Conservation (phyloP, 2,329 filamentous ascomycete species). For the Harringtonia lauricola region DNA sequence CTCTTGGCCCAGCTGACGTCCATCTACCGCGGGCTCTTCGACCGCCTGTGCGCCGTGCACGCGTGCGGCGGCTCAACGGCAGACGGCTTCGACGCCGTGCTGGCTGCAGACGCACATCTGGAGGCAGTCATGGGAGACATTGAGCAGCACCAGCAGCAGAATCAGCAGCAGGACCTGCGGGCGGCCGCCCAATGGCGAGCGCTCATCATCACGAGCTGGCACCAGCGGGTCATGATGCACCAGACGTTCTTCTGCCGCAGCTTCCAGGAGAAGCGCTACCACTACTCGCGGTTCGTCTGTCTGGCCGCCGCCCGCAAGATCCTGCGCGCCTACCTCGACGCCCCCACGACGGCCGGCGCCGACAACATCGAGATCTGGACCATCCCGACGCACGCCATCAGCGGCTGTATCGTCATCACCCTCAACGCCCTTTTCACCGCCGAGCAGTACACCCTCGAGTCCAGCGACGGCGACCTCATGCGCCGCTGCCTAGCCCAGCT, state of each 20-base stretch:
- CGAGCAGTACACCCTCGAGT: conserved; percentile 1
- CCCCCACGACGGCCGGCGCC: neutral
- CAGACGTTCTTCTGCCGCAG: conserved; percentile 1
- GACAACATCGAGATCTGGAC: neutral
- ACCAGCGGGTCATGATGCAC: conserved; percentile 3
- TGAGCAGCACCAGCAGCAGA: neutral
- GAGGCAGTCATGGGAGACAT: conserved; percentile 1
- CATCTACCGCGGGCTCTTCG: conserved; percentile 1
- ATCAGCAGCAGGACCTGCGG: neutral
- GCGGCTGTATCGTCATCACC: conserved; percentile 1
- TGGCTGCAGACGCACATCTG: neutral
- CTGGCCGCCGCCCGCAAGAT: conserved; percentile 1
- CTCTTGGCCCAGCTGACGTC: neutral
- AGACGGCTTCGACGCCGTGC: neutral
- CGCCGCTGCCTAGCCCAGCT: neutral
- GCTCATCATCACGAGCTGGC: conserved; percentile 1
- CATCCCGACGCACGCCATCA: conserved; percentile 1
- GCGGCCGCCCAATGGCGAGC: neutral
- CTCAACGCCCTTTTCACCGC: conserved; percentile 1
- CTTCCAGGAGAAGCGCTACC: conserved; percentile 1
- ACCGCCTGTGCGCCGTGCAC: neutral
- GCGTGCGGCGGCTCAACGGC: neutral
- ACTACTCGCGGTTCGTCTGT: conserved; percentile 2
- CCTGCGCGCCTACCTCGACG: neutral
- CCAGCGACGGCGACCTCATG: neutral